Conservation (phyloP, 2,329 filamentous ascomycete species). For the Leptographium lundbergii region DNA sequence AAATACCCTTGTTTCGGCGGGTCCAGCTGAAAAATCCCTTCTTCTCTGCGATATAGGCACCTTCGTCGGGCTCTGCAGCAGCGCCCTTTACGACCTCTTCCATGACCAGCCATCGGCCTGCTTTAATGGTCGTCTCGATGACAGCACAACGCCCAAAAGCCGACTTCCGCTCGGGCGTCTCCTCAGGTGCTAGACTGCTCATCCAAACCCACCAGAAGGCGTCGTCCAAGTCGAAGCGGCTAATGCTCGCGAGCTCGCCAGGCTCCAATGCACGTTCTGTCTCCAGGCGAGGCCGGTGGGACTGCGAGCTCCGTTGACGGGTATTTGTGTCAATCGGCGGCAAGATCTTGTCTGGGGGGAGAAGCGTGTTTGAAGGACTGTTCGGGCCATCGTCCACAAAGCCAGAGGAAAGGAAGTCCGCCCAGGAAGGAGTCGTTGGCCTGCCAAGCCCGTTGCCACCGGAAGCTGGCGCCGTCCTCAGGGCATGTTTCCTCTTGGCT, state of each 20-base stretch:
- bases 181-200: constrained; percentile 83
- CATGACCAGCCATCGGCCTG: constrained; percentile 82
- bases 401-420: constrained; percentile 88
- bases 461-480: constrained; percentile 56
- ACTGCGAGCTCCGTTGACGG: constrained; percentile 76
- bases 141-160: constrained; percentile 90
- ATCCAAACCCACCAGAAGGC: constrained; percentile 99
- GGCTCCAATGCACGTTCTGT: constrained; percentile 62
- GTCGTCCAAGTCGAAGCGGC: constrained; percentile 74
- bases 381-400: constrained; percentile 68
- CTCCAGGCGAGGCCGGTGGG: constrained; percentile 62
- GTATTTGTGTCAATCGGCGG: constrained; percentile 65
- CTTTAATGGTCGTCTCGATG: constrained; percentile 72
- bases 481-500: constrained; percentile 24
- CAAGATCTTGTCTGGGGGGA: constrained; percentile 86
- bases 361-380: constrained; percentile 52
- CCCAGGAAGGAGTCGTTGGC: constrained; percentile 95
- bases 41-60: constrained; percentile 89
- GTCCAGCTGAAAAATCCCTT: constrained; percentile 89
- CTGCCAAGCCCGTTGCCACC: constrained; percentile 55
- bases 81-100: constrained; percentile 95
- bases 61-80: constrained; percentile 68
- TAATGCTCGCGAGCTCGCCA: constrained; percentile 89
- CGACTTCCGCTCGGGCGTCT: constrained; percentile 73
- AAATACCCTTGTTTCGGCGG: constrained; percentile 47